Conservation (phyloP, 75 land plant species). For the Larix kaempferi region DNA sequence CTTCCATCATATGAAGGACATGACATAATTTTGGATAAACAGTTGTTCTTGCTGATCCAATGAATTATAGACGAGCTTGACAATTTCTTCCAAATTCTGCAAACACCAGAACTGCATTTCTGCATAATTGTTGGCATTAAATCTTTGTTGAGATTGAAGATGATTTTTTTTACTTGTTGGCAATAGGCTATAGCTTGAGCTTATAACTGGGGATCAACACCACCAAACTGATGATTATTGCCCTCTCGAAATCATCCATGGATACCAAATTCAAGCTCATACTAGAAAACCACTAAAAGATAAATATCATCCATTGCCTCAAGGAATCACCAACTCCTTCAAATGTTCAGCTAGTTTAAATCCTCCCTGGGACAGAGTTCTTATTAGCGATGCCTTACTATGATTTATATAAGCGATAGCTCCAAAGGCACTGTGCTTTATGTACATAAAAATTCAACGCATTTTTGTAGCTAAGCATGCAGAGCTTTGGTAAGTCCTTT, state of each 20-base stretch:
- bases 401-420: too few species aligned
- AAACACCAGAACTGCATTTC: slow-evolving; percentile 96
- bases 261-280: background rate
- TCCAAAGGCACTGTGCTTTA: too few species aligned
- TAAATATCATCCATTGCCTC: background rate
- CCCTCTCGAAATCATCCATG: slow-evolving; percentile 92
- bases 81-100: slow-evolving; percentile 60
- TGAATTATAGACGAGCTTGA: too few species aligned
- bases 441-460: too few species aligned
- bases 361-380: too few species aligned
- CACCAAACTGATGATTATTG: slow-evolving; percentile 75
- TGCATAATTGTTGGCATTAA: slow-evolving; percentile 35
- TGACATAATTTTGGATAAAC: slow-evolving; percentile 50
- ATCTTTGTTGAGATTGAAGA: slow-evolving; percentile 55
- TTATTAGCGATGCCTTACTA: too few species aligned
- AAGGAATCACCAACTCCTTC: background rate
- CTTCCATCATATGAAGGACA: slow-evolving; percentile 50
- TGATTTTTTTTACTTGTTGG: slow-evolving; percentile 42
- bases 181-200: slow-evolving; percentile 58
- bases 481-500: too few species aligned
- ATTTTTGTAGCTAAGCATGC: too few species aligned
- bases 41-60: slow-evolving; percentile 48
- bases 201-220: slow-evolving; percentile 52
- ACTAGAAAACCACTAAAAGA: too few species aligned
- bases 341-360: too few species aligned